phyloP scores from a whole-genome alignment of 192 early-diverging fungal species.

The Thamnidium elegans region DNA sequence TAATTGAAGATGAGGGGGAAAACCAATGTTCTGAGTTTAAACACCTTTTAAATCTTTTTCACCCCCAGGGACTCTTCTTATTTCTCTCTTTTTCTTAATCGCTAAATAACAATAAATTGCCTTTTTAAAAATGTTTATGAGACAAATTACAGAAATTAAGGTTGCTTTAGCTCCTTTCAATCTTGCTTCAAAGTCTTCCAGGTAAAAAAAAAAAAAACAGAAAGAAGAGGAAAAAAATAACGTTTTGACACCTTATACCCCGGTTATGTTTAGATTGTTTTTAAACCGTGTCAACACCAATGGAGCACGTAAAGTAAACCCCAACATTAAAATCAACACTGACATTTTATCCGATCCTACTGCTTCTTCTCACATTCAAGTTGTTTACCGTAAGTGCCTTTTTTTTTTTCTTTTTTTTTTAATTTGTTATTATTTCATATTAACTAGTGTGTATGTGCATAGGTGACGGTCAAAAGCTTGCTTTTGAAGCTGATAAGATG shows the following conservation, averaged over 20 bases:
- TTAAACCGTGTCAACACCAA: constrained; percentile 49
- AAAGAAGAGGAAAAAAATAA: not conserved
- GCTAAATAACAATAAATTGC: too few relatives aligned
- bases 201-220: constrained; percentile 30
- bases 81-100: too few relatives aligned
- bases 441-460: not conserved
- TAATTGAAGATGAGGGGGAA: too few relatives aligned
- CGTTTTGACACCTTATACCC: too few relatives aligned
- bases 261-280: constrained; percentile 40
- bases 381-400: constrained; percentile 44
- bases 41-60: too few relatives aligned
- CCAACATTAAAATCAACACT: constrained; percentile 47
- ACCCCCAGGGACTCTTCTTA: too few relatives aligned
- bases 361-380: constrained; percentile 37
- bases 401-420: not conserved
- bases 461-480: constrained; percentile 50
- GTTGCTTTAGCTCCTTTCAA: constrained; percentile 51
- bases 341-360: constrained; percentile 41
- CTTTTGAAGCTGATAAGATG: constrained; percentile 42
- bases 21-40: too few relatives aligned
- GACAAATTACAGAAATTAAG: constrained; percentile 49
- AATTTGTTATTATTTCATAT: not conserved
- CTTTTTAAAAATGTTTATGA: constrained; percentile 27
- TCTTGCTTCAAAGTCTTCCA: constrained; percentile 43
- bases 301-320: constrained; percentile 42